Base-by-base conservation (phyloP, 2,329 filamentous ascomycete species). In the Penicillium sp. region DNA sequence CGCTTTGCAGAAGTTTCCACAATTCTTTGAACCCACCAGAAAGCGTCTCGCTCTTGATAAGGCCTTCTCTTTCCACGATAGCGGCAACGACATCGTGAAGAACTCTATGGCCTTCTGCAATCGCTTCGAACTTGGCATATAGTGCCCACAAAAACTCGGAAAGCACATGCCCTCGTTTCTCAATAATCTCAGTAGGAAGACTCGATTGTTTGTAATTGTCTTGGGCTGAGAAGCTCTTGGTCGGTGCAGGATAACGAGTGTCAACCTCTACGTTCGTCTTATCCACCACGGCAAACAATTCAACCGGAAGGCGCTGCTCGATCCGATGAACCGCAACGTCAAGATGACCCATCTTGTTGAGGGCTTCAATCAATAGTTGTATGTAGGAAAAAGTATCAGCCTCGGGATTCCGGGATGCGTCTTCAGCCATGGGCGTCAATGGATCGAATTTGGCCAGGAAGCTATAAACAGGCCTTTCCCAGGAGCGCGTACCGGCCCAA, bases 1-100 rank as follows among this genome's bases (percentile, higher is more conserved):
- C 94, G 73, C 95, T 97, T 69, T 99, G 94, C 67, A 97, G 93
- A 7, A 99, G 79, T 69, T 97, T 96, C 95, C 95, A 99, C 38
- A 99, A 78, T 74, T 97, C 94, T 67, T 93, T 94, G 75, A 99
- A 99, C 52, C 91, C 91, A 51, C 91, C 87, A 6, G 91, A 87
- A 46, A 97, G 80, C 0, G 84, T 81, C 77, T 77, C 87, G 78
- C 71, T 85, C 51, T 82, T 81, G 47, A 70, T 73, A 46, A 80
- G 71, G 73, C 88, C 89, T 68, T 97, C 92, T 46, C 95, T 85
- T 58, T 87, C 85, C 50, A 93, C 85, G 55, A 99, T 89, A 1
- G 90, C 89, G 59, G 88, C 88, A 67, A 97, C 88, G 43, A 95
- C 89, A 71, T 97, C 94, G 71, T 97, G 91, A 53, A 97, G 86